Conservation (phyloP, 73 alveolate species). For the Paramecium sexaurelia region DNA sequence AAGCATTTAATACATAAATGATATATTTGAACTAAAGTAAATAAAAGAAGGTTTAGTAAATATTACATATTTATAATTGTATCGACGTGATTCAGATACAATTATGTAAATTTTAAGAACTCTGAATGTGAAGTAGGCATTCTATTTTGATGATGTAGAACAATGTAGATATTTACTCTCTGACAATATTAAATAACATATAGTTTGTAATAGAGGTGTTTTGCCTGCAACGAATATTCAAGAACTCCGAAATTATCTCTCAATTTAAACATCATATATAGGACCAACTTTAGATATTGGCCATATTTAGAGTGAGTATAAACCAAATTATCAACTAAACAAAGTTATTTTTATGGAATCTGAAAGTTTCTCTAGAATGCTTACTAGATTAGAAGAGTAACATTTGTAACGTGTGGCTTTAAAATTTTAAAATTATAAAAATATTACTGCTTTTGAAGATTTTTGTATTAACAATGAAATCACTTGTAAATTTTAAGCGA, state of each 20-base stretch:
- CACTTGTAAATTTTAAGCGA: neutral
- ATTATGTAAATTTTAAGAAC: neutral
- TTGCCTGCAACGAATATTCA: neutral
- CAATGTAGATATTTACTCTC: neutral
- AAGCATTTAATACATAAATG: neutral
- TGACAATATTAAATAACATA: neutral
- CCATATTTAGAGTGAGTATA: neutral
- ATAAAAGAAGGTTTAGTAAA: neutral
- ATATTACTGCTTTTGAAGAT: neutral
- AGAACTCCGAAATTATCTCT: neutral
- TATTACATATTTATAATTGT: neutral
- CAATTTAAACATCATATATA: neutral
- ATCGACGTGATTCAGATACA: neutral
- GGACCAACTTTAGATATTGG: conserved; percentile 21
- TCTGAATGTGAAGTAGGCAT: neutral
- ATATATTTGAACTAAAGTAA: neutral
- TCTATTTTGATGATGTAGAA: neutral
- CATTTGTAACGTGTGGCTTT: neutral
- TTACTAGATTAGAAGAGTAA: neutral
- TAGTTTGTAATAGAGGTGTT: neutral
- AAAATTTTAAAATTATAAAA: neutral
- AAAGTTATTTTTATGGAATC: conserved; percentile 3
- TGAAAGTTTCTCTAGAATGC: neutral
- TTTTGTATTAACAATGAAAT: neutral
- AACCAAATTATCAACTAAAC: neutral